Evolutionary conservation across 768 basidiomycete genomes (phyloP).

Genomic region (Boletus patriciae): DNA sequence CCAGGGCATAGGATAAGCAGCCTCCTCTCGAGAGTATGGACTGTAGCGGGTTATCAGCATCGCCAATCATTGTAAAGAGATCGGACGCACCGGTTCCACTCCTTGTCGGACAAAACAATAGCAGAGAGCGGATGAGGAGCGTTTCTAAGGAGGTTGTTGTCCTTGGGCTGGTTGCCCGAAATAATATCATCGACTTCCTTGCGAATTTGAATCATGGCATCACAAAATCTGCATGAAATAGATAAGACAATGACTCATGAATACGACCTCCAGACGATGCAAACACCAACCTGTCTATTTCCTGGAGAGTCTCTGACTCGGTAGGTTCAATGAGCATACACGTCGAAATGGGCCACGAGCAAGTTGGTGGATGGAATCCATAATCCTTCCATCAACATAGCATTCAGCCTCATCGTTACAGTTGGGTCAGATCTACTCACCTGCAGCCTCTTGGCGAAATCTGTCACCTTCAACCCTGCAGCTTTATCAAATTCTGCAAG

Average conservation of each 20-base stretch:
- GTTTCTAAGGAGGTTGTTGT: slow-evolving; percentile 91
- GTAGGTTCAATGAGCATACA: slow-evolving; percentile 99
- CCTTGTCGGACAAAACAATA: slow-evolving; percentile 64
- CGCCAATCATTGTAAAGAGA: not conserved
- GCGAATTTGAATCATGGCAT: slow-evolving; percentile 97
- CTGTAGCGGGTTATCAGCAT: slow-evolving; percentile 38
- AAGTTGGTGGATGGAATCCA: slow-evolving; percentile 96
- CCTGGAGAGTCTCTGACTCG: slow-evolving; percentile 91
- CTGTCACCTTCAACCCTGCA: slow-evolving; percentile 88
- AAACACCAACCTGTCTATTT: slow-evolving; percentile 71
- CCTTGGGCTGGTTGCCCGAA: slow-evolving; percentile 82
- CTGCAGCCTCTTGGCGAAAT: slow-evolving; percentile 96
- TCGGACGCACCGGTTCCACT: slow-evolving; percentile 78
- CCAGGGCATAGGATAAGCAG: slow-evolving; percentile 87
- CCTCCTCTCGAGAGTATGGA: slow-evolving; percentile 86
- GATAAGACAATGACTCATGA: not conserved
- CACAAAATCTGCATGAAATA: slow-evolving; percentile 71
- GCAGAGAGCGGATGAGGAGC: slow-evolving; percentile 88
- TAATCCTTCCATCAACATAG: slow-evolving; percentile 56
- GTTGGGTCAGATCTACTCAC: slow-evolving; percentile 36
- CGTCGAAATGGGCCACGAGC: slow-evolving; percentile 96
- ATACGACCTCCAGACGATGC: not conserved
- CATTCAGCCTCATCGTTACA: not conserved
- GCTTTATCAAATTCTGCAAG: slow-evolving; percentile 91
- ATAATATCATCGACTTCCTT: slow-evolving; percentile 87